Conservation (phyloP, 2,329 filamentous ascomycete species). For the Camillea tinctor region DNA sequence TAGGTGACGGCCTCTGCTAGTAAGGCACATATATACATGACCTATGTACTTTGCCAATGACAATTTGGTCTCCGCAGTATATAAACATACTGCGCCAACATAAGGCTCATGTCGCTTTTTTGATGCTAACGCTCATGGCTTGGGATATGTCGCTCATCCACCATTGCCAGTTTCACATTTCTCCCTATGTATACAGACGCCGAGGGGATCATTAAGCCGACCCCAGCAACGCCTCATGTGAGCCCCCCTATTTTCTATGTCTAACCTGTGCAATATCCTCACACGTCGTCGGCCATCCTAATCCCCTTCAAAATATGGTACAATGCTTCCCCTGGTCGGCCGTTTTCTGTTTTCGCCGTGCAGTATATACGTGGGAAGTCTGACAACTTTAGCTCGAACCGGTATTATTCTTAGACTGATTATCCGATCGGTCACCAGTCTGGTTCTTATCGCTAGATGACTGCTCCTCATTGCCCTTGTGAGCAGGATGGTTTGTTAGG, state of each 20-base stretch:
- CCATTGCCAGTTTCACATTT: slow-evolving; percentile 4
- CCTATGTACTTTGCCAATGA: slow-evolving; percentile 4
- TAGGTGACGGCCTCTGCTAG: slow-evolving; percentile 10
- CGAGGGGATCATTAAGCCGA: slow-evolving; percentile 15
- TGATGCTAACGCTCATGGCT: slow-evolving; percentile 6
- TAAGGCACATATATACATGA: neutral
- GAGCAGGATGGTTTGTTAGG: slow-evolving; percentile 72
- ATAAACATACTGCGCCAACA: slow-evolving; percentile 1
- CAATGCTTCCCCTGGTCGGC: slow-evolving; percentile 33
- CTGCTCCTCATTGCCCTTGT: slow-evolving; percentile 39
- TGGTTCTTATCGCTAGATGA: slow-evolving; percentile 21
- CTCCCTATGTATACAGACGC: slow-evolving; percentile 11
- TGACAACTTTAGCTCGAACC: slow-evolving; percentile 23
- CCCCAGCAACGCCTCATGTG: slow-evolving; percentile 27
- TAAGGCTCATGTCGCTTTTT: slow-evolving; percentile 1
- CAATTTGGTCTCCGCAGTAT: neutral
- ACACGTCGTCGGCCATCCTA: slow-evolving; percentile 8
- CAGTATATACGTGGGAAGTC: neutral
- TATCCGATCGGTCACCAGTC: slow-evolving; percentile 23
- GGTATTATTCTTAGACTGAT: slow-evolving; percentile 28
- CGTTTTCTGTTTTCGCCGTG: neutral
- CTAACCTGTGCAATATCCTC: slow-evolving; percentile 15
- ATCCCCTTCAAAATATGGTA: slow-evolving; percentile 26
- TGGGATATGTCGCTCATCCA: slow-evolving; percentile 8
- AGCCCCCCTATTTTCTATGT: slow-evolving; percentile 20